Base-by-base conservation (phyloP, 768 basidiomycete species). In the Russula abietina region DNA sequence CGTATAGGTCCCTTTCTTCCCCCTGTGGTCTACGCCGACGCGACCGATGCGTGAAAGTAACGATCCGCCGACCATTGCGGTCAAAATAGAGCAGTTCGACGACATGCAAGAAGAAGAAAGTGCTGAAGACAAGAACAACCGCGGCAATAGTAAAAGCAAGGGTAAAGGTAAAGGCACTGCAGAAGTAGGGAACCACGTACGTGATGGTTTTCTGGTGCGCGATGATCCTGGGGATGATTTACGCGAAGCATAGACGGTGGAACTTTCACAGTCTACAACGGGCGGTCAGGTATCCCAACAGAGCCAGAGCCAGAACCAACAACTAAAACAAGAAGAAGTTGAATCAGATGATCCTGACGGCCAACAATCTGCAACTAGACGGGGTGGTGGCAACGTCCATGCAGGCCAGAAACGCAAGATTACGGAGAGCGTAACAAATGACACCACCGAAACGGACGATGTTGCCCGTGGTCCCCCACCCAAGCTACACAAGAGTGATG, bases 171-270 rank as follows among this genome's bases (percentile, higher is more conserved):
- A 30, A 5, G 28, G 3, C 28, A 30, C n/a, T n/a, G n/a, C 28
- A 30, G 28, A 30, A 30, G 28, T 30, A 30, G 28, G 28, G 28
- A 30, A 56, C 41, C 19, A 45, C n/a, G 55, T 45, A 56, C 30
- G 43, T 33, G 43, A 33, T 24, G 38, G 39, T 52, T 33, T 26
- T 49, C 26, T 14, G 10, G 49, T 22, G 30, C 32, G 51, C 28
- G 58, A 46, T 46, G 55, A 46, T 33, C 43, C 45, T n/a, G 45
- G 55, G 55, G 41, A 56, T 5, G 55, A 56, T n/a, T 32, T 56
- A 6, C 55, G 19, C 12, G 7, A 28, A 8, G 57, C 28, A 10
- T 51, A n/a, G 49, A 38, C 17, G 26, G 50, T 11, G 24, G 43
- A 57, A 45, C 19, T 41, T 59, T 52, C n/a, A 59, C 58, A 59